Conservation (phyloP, 352 stramenopile genomes). For the Phytophthora foliorum region DNA sequence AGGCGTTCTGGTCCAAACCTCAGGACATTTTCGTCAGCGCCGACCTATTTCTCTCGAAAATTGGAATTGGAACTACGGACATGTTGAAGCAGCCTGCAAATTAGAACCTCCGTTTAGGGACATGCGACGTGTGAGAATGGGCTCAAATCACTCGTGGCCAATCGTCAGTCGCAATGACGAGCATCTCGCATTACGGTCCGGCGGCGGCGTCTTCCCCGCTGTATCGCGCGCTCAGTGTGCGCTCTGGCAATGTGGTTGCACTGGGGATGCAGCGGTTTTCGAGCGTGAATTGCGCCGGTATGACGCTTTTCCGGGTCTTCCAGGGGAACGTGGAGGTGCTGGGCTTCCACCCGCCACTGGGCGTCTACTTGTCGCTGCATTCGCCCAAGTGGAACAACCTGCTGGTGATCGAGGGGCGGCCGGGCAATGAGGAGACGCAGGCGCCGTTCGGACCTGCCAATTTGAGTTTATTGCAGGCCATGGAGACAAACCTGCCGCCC, state of each 20-base stretch:
- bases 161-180: constrained; percentile 20
- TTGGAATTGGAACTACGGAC: no score
- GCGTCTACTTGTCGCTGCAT: constrained; percentile 83
- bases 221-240: constrained; percentile 57
- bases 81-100: constrained; percentile 19
- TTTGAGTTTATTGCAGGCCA: constrained; percentile 50
- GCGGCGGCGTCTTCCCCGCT: constrained; percentile 14
- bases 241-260: constrained; percentile 71
- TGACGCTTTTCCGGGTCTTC: constrained; percentile 83
- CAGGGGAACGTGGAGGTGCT: constrained; percentile 79
- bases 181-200: constrained; percentile 25
- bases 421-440: constrained; percentile 49
- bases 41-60: neutral
- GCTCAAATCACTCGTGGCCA: constrained; percentile 26
- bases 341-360: constrained; percentile 72
- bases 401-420: constrained; percentile 61
- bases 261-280: constrained; percentile 64
- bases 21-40: constrained; percentile 11
- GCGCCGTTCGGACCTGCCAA: constrained; percentile 64
- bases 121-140: constrained; percentile 39
- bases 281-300: constrained; percentile 77
- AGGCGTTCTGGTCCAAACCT: constrained; percentile 13
- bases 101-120: constrained; percentile 7
- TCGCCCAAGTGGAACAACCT: constrained; percentile 88
- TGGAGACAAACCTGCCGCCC: constrained; percentile 44